Evolutionary conservation across 2,329 filamentous ascomycete genomes (phyloP).

Genomic region (Paracoccidioides brasiliensis): DNA sequence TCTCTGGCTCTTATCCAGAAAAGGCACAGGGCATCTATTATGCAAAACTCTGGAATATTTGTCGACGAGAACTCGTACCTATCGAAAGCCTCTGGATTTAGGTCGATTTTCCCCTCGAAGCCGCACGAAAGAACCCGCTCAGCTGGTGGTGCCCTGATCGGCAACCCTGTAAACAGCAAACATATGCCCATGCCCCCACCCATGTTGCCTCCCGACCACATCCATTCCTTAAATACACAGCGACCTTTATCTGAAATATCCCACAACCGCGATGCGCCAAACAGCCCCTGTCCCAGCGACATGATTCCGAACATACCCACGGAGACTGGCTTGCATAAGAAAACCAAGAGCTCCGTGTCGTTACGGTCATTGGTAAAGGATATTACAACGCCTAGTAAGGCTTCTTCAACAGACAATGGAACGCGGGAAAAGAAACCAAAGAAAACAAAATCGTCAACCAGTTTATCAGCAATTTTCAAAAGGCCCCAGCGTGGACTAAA

Average conservation of each 20-base stretch:
- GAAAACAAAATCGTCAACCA: constrained; percentile 73
- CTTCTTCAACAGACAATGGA: neutral
- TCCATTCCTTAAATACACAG: constrained; percentile 24
- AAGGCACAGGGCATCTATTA: constrained; percentile 21
- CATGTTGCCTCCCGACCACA: constrained; percentile 39
- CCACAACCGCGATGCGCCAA: constrained; percentile 23
- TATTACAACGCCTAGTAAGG: constrained; percentile 19
- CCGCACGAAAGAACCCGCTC: constrained; percentile 37
- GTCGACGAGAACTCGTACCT: constrained; percentile 24
- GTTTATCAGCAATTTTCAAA: constrained; percentile 62
- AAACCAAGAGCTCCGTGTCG: constrained; percentile 42
- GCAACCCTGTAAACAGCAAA: constrained; percentile 9
- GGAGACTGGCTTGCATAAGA: constrained; percentile 36
- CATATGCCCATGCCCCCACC: constrained; percentile 24
- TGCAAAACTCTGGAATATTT: constrained; percentile 23
- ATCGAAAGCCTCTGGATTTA: constrained; percentile 35
- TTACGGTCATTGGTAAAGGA: constrained; percentile 36
- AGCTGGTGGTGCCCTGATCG: constrained; percentile 21
- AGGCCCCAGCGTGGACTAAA: constrained; percentile 58
- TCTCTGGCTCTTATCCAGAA: neutral
- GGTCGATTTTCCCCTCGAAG: constrained; percentile 41
- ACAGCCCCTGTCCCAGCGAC: constrained; percentile 15
- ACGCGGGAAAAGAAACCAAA: constrained; percentile 32
- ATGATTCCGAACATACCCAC: constrained; percentile 28
- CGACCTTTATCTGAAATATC: constrained; percentile 25